Evolutionary conservation across 2,329 filamentous ascomycete species (phyloP).

Genomic region (Diaporthe nobilis): DNA sequence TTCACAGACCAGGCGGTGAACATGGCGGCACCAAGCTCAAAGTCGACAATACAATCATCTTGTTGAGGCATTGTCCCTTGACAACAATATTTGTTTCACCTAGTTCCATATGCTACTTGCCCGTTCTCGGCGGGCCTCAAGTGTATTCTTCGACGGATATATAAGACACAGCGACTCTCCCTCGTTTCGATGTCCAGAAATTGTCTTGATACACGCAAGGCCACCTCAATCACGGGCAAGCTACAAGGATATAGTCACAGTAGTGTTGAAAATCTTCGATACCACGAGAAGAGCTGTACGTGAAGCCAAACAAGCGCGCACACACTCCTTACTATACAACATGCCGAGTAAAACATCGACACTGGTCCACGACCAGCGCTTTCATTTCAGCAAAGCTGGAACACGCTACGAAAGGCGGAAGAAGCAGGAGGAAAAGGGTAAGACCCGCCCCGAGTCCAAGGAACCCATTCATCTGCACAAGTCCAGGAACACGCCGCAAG

Average conservation of each 20-base stretch:
- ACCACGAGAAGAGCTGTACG: background rate
- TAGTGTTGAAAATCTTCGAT: background rate
- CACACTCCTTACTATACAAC: background rate
- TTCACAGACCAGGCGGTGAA: too few relatives aligned
- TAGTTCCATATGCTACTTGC: too few relatives aligned
- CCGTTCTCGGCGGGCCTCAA: too few relatives aligned
- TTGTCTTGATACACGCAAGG: too few relatives aligned
- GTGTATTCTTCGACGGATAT: too few relatives aligned
- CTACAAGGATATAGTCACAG: background rate
- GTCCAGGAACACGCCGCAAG: background rate
- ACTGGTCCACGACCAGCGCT: background rate
- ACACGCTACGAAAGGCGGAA: background rate
- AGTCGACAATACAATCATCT: too few relatives aligned
- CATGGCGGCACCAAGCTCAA: too few relatives aligned
- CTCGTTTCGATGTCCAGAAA: too few relatives aligned
- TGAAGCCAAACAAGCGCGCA: background rate
- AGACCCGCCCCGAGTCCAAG: background rate
- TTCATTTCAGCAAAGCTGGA: background rate
- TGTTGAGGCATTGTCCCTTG: too few relatives aligned
- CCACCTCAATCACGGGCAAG: too few relatives aligned
- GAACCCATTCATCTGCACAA: background rate
- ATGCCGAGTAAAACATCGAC: background rate
- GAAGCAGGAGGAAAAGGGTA: background rate
- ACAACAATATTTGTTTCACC: too few relatives aligned
- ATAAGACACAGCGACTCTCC: too few relatives aligned